Evolutionary conservation across 345 rosid species (phyloP).

Genomic region (Hibiscus tridactylites): DNA sequence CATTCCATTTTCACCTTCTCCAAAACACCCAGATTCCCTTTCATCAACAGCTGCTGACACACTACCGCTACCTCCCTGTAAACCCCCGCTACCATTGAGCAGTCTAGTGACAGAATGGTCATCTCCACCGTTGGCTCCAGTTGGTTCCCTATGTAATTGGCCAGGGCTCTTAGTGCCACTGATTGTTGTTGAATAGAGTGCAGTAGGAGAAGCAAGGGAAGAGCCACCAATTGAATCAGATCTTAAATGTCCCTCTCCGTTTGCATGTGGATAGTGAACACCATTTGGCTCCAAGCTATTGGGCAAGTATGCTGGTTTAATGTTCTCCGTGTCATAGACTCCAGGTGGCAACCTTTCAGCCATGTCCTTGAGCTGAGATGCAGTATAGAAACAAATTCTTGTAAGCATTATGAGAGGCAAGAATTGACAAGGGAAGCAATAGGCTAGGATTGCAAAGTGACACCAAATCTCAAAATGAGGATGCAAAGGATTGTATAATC

Average conservation of each 20-base stretch:
- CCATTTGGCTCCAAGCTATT: slow-evolving; percentile 73
- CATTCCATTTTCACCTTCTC: slow-evolving; percentile 37
- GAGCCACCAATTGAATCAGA: slow-evolving; percentile 49
- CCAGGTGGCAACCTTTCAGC: slow-evolving; percentile 76
- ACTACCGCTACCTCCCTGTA: slow-evolving; percentile 24
- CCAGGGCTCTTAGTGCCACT: slow-evolving; percentile 34
- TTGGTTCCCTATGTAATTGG: slow-evolving; percentile 34
- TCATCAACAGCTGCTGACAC: slow-evolving; percentile 46
- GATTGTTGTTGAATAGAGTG: slow-evolving; percentile 22
- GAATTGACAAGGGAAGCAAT: background rate
- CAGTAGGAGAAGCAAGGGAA: slow-evolving; percentile 39
- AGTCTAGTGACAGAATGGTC: slow-evolving; percentile 37
- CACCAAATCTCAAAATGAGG: background rate
- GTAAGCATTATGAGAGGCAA: background rate
- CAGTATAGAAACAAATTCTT: background rate
- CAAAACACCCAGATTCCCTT: slow-evolving; percentile 42
- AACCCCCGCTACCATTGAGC: slow-evolving; percentile 36
- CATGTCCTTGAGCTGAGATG: slow-evolving; percentile 75
- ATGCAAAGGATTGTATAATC: background rate
- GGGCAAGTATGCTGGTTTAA: slow-evolving; percentile 32
- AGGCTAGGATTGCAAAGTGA: background rate
- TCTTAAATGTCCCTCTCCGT: slow-evolving; percentile 58
- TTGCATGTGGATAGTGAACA: slow-evolving; percentile 37
- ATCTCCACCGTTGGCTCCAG: slow-evolving; percentile 35
- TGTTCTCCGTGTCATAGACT: slow-evolving; percentile 46